Percentiles rank a stretch among this genome's conserved stretches.
Conservation (phyloP, 768 basidiomycete species). For the Lyophyllum semitale region DNA sequence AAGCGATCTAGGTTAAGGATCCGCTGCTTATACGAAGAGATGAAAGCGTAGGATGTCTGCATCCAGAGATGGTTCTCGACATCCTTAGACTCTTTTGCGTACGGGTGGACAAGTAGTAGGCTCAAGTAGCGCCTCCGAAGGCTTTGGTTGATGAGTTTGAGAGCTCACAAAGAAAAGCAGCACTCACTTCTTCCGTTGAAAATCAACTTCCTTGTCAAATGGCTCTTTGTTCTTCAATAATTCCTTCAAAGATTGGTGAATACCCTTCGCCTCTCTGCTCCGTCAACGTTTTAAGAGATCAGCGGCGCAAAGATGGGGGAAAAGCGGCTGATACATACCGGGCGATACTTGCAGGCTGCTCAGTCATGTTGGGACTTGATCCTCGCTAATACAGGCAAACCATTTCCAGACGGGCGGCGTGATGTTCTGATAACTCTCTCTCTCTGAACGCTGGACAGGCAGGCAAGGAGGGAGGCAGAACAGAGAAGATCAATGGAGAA, state of each 20-base stretch:
- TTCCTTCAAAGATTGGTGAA: conserved; percentile 76
- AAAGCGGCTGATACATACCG: conserved; percentile 34
- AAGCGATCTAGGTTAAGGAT: conserved; percentile 67
- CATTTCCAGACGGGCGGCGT: conserved; percentile 30
- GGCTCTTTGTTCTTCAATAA: conserved; percentile 73
- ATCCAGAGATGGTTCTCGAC: conserved; percentile 88
- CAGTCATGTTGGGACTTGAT: conserved; percentile 39
- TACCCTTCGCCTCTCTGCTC: conserved; percentile 74
- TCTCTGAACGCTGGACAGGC: conserved; percentile 4
- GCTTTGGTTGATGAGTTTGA: conserved; percentile 36
- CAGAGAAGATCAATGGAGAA: conserved; percentile 16
- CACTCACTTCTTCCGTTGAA: conserved; percentile 82
- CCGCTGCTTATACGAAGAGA: conserved; percentile 78
- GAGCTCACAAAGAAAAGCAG: conserved; percentile 9
- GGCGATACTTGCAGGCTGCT: conserved; percentile 45
- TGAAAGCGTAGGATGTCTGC: conserved; percentile 87
- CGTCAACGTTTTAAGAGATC: conserved; percentile 11
- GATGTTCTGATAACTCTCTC: conserved; percentile 5
- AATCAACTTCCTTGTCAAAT: conserved; percentile 86
- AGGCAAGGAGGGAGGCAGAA: conserved; percentile 3
- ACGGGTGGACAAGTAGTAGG: conserved; percentile 68
- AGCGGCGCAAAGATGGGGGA: conserved; percentile 11
- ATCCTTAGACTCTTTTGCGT: conserved; percentile 74
- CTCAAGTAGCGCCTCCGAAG: conserved; percentile 71
- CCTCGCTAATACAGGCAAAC: conserved; percentile 24